Conservation (phyloP, 139 green algal species). For the Coccomyxa sp. region DNA sequence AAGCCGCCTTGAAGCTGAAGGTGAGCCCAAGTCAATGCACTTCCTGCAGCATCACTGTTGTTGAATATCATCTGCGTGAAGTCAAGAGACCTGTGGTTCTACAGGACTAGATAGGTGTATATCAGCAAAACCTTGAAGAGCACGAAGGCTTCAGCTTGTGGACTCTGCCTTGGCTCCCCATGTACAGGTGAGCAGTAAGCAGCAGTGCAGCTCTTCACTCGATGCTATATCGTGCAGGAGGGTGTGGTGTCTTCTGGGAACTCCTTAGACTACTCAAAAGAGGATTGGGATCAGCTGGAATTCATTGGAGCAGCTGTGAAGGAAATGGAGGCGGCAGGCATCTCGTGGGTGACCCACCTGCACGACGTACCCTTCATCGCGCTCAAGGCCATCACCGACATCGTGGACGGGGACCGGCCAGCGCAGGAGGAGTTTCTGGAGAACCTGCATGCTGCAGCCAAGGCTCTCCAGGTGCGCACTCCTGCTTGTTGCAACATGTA, state of each 20-base stretch:
- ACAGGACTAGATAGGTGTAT: slow-evolving; percentile 1
- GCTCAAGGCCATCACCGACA: slow-evolving; percentile 88
- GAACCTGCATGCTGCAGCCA: slow-evolving; percentile 82
- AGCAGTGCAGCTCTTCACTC: background rate
- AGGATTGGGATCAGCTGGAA: slow-evolving; percentile 79
- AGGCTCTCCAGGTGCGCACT: slow-evolving; percentile 67
- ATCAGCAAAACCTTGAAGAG: slow-evolving; percentile 1
- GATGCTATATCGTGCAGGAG: slow-evolving; percentile 15
- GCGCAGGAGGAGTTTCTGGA: slow-evolving; percentile 91
- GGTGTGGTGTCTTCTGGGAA: slow-evolving; percentile 80
- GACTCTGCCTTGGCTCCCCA: too few species aligned
- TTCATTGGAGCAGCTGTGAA: slow-evolving; percentile 72
- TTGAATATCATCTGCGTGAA: background rate
- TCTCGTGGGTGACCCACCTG: slow-evolving; percentile 68
- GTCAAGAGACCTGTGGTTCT: slow-evolving; percentile 6
- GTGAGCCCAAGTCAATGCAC: slow-evolving; percentile 2
- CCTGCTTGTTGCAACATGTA: slow-evolving; percentile 37
- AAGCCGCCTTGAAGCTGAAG: slow-evolving; percentile 63
- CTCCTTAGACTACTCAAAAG: slow-evolving; percentile 78
- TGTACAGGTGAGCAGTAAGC: too few species aligned
- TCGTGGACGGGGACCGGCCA: slow-evolving; percentile 80
- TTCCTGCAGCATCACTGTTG: background rate
- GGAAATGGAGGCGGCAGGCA: slow-evolving; percentile 93
- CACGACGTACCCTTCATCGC: slow-evolving; percentile 72
- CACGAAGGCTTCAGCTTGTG: too few species aligned